These are phyloP conservation scores for Graphilbum ipis-grandicollis DNA, from an alignment of 2,329 filamentous ascomycete genomes.

Conservation along the genomic window DNA sequence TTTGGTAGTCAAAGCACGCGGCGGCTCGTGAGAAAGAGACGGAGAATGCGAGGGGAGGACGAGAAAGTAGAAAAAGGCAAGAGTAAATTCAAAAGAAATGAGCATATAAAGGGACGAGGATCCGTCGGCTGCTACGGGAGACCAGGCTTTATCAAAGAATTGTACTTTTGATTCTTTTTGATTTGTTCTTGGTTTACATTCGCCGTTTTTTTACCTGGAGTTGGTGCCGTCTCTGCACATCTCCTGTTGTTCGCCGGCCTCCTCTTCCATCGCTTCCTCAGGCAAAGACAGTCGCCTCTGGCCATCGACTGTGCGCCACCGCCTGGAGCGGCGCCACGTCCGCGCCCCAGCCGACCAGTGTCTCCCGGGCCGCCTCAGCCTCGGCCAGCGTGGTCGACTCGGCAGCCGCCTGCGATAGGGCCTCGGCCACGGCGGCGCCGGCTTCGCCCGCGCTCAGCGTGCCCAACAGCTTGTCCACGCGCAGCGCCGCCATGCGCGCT, in stretches of 20 bases:
- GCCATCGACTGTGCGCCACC: neutral
- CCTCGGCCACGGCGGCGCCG: neutral
- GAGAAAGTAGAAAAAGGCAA: too few species aligned
- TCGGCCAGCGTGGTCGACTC: neutral
- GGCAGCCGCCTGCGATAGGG: neutral
- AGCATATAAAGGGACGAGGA: too few species aligned
- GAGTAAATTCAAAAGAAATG: too few species aligned
- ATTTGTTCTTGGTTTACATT: too few species aligned
- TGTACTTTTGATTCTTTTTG: too few species aligned
- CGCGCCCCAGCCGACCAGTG: neutral
- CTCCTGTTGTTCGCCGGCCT: neutral
- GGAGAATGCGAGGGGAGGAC: too few species aligned
- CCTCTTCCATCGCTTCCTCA: neutral
- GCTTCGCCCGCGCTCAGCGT: neutral
- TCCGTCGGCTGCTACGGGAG: too few species aligned
- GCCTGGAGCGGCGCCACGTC: neutral
- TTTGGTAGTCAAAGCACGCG: too few species aligned
- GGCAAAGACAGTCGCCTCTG: neutral
- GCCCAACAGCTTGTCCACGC: neutral
- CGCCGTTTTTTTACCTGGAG: too few species aligned
- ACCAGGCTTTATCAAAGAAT: too few species aligned
- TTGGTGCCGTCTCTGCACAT: too few species aligned
- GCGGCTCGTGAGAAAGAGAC: too few species aligned
- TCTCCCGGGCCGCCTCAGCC: neutral
- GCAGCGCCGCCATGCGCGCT: neutral